Percentiles rank a stretch among this genome's conserved stretches.
Evolutionary conservation across 306 rosid species (phyloP).

Genomic region (Casuarina equisetifolia): DNA sequence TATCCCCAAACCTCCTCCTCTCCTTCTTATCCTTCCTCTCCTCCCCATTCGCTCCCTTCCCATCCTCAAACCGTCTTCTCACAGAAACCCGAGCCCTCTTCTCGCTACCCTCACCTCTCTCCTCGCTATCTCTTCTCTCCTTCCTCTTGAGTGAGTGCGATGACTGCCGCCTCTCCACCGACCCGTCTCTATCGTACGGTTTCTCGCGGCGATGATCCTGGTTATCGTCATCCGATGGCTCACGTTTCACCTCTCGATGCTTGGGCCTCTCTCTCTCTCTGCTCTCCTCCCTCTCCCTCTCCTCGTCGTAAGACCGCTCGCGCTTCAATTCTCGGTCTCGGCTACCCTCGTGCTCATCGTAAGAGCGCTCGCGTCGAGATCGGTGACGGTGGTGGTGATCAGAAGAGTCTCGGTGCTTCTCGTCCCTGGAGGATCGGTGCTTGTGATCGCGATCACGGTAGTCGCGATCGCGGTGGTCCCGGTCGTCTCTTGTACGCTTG

Average conservation of each 20-base stretch:
- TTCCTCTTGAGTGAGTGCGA: slow-evolving; percentile 66
- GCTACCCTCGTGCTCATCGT: slow-evolving; percentile 28
- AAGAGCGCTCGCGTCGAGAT: slow-evolving; percentile 53
- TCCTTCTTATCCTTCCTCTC: slow-evolving; percentile 42
- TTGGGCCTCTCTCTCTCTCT: slow-evolving; percentile 47
- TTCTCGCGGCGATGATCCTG: slow-evolving; percentile 24
- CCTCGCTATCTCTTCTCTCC: slow-evolving; percentile 67
- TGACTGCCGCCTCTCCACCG: slow-evolving; percentile 44
- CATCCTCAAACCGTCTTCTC: slow-evolving; percentile 38
- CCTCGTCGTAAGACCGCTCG: slow-evolving; percentile 44
- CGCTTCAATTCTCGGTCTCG: slow-evolving; percentile 37
- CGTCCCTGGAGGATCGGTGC: slow-evolving; percentile 21
- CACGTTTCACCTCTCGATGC: slow-evolving; percentile 35
- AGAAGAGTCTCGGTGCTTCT: slow-evolving; percentile 38
- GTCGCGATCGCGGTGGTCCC: slow-evolving; percentile 40
- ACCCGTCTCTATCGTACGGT: slow-evolving; percentile 34
- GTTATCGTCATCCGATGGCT: slow-evolving; percentile 26
- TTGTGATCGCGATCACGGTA: slow-evolving; percentile 24
- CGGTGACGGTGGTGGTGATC: slow-evolving; percentile 53
- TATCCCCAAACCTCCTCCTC: slow-evolving; percentile 69
- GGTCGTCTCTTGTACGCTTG: slow-evolving; percentile 55
- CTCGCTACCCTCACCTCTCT: slow-evolving; percentile 43
- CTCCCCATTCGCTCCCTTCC: slow-evolving; percentile 35
- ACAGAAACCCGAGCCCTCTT: slow-evolving; percentile 68
- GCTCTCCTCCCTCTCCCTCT: slow-evolving; percentile 43